Base-by-base conservation (phyloP, 257 asterid genomes). In the Nyctanthes arbortristis region DNA sequence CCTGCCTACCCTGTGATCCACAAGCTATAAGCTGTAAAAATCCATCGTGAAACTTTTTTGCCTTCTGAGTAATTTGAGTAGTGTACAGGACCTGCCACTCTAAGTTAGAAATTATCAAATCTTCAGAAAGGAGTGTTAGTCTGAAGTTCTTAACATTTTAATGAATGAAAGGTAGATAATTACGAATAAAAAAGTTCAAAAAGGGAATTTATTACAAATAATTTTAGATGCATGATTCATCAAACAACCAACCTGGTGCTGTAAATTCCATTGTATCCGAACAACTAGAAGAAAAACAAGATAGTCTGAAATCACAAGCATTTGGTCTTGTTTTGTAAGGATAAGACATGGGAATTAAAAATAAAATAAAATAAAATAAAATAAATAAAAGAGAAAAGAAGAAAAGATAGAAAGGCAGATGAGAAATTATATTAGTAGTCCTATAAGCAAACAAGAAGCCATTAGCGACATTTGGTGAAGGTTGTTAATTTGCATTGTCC, bases 71-170 rank as follows among this genome's bases (percentile, higher is more conserved):
- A 70, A 90, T 34, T 59, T 93, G 95, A 61, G 89, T 78, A n/a
- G 98, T 90, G 85, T 90, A 90, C 82, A 90, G 70, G 75, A 85
- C 96, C 91, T 84, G 87, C 97, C 98, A 93, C 75, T 90, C 97
- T 88, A 61, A 13, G 52, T 63, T 56, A 33, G 35, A 63, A 73
- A 32, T 22, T 30, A 30, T 65, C 27, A 61, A 30, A 61, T 69
- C 45, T 52, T 65, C 52, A 18, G 27, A 37, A 66, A 55, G 20
- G 33, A 24, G 30, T 70, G 32, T 30, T 63, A 34, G 24, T 62
- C 66, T 13, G 54, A 31, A 28, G 68, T 14, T 68, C 60, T 57
- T 56, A 37, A 25, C 68, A 45, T 24, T 28, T 66, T 61, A 5
- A 28, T 33, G 27, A 56, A 49, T 31, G 62, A 37, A 55, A 18